Conservation (phyloP, 768 basidiomycete genomes). For the Russula vinacea region DNA sequence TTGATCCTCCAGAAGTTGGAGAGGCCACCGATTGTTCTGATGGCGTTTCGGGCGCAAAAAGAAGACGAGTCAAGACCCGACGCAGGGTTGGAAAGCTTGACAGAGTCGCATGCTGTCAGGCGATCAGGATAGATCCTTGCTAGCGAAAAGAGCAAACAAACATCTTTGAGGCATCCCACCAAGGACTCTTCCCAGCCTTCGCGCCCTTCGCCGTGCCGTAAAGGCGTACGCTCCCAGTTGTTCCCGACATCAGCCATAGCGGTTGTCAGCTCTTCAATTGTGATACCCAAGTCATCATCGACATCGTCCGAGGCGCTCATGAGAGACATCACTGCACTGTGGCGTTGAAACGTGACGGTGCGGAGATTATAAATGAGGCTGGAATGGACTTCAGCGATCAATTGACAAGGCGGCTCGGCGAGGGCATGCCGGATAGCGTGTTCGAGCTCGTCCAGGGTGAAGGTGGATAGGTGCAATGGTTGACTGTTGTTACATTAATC, state of each 20-base stretch:
- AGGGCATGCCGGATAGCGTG: slow-evolving; percentile 75
- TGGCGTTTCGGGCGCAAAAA: slow-evolving; percentile 62
- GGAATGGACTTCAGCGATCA: slow-evolving; percentile 87
- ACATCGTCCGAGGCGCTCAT: slow-evolving; percentile 44
- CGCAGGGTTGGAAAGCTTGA: slow-evolving; percentile 70
- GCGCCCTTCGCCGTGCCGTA: slow-evolving; percentile 69
- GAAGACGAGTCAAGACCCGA: slow-evolving; percentile 63
- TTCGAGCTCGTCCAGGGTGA: slow-evolving; percentile 92
- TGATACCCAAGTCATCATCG: slow-evolving; percentile 50
- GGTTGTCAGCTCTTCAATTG: slow-evolving; percentile 58
- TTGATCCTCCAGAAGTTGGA: slow-evolving; percentile 46
- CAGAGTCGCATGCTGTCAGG: slow-evolving; percentile 64
- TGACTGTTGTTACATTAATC: slow-evolving; percentile 41
- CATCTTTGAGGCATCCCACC: slow-evolving; percentile 85
- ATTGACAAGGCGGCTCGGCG: slow-evolving; percentile 62
- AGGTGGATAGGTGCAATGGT: slow-evolving; percentile 81
- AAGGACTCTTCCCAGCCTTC: slow-evolving; percentile 92
- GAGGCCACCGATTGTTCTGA: slow-evolving; percentile 45
- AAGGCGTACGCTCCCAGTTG: slow-evolving; percentile 78
- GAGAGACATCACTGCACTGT: slow-evolving; percentile 70
- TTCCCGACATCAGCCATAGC: slow-evolving; percentile 81
- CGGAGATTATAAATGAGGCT: slow-evolving; percentile 84
- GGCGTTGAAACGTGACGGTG: slow-evolving; percentile 74
- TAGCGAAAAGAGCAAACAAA: slow-evolving; percentile 44
- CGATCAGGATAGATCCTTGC: not conserved